Base-by-base conservation (phyloP, 371 early-diverging fungal genomes). In the Polyrhizophydium stewartii region DNA sequence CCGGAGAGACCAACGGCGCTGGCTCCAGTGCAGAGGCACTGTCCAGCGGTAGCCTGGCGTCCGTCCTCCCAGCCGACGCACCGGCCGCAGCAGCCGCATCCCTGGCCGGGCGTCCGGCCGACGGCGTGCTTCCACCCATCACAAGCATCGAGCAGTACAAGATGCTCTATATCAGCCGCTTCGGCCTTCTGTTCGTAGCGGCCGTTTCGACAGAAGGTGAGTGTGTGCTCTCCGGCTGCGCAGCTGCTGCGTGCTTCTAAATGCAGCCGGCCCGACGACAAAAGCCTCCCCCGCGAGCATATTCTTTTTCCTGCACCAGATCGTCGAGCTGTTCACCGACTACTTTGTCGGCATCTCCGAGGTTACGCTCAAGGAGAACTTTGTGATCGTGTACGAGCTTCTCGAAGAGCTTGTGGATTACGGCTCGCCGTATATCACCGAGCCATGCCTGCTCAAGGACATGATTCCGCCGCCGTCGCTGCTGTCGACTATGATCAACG, bases 371-470 rank as follows among this genome's bases (percentile, higher is more conserved):
- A 89, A 92, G 71, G 94, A 96, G 62, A 91, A 94, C 73, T 94
- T 93, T 85, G 88, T 89, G n/a, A 89, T 89, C 5, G 89, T 94
- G 3, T 92, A 92, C 67, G 91, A 93, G 86, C 75, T 96, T 28
- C 77, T 96, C 66, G 92, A 93, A 55, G 94, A 94, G 73, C 89
- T 93, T 88, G 83, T 94, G 63, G 97, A 96, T 75, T 86, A 92
- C 71, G 94, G 94, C 6, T 85, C 81, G 60, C 92, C 92, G 7
- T 77, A 92, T 58, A 90, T 91, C 41, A 94, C 94, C 0, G 94
- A 94, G 59, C 86, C 89, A 0, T 84, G 87, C 61, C 88, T 92
- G 13, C 75, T 96, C 40, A 88, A 89, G 59, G 90, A 91, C 28
- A 80, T 93, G 58, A 89, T 96, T 10, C 89, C 91, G 47, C 91